A percentile compares a stretch with the other conserved stretches of the same genome.
phyloP scores from a whole-genome alignment of 192 early-diverging fungal genomes.

The Ambispora gerdemannii region DNA sequence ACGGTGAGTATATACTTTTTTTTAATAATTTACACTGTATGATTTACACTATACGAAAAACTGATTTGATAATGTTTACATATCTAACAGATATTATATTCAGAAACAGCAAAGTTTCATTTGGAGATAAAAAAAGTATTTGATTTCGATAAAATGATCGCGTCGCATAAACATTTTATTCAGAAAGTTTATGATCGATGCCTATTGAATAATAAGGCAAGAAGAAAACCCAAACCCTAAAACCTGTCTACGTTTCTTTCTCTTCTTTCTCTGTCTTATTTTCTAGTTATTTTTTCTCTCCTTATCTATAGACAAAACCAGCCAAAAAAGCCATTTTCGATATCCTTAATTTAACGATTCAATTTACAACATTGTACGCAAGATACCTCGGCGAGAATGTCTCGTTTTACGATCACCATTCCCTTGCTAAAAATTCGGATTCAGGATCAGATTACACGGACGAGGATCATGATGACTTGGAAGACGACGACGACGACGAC shows the following conservation, averaged over 20 bases:
- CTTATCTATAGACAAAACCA: slow-evolving; percentile 3
- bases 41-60: too few relatives aligned
- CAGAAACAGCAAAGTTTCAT: slow-evolving; percentile 37
- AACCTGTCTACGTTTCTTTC: not conserved
- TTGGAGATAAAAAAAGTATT: slow-evolving; percentile 29
- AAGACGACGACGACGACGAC: not conserved
- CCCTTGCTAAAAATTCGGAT: too few relatives aligned
- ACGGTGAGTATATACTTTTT: slow-evolving; percentile 31
- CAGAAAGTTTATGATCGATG: slow-evolving; percentile 36
- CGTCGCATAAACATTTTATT: slow-evolving; percentile 34
- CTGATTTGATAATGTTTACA: too few relatives aligned
- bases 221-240: too few relatives aligned
- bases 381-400: slow-evolving; percentile 19
- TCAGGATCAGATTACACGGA: slow-evolving; percentile 7
- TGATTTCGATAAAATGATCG: slow-evolving; percentile 42
- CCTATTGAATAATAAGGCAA: slow-evolving; percentile 40
- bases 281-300: not conserved
- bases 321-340: slow-evolving; percentile 20
- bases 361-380: slow-evolving; percentile 24
- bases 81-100: slow-evolving; percentile 36
- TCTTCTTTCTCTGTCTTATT: not conserved
- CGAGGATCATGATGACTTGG: slow-evolving; percentile 18
- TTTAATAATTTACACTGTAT: not conserved
- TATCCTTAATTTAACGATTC: slow-evolving; percentile 20
- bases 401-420: slow-evolving; percentile 18